Conservation (phyloP, 2,329 filamentous ascomycete genomes). For the Apiospora koreana region DNA sequence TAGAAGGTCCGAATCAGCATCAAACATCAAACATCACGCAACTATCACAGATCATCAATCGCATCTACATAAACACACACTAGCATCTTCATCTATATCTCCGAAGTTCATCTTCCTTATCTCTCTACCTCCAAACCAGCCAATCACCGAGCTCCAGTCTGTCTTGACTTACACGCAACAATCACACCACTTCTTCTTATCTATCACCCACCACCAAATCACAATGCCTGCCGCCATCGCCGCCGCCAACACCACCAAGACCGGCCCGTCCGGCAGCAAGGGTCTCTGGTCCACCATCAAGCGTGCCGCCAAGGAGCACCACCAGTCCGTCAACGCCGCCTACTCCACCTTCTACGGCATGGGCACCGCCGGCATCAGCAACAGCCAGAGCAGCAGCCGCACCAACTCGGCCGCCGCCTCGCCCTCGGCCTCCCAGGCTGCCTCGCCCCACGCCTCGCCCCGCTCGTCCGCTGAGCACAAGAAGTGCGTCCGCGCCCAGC, state of each 20-base stretch:
- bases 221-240: neutral
- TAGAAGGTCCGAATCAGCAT: constrained; percentile 6
- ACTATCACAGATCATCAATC: neutral
- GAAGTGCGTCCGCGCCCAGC: constrained; percentile 14
- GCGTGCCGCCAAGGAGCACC: constrained; percentile 17
- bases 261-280: neutral
- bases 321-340: constrained; percentile 16
- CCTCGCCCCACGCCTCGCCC: neutral
- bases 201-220: neutral
- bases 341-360: constrained; percentile 15
- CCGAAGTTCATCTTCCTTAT: constrained; percentile 7
- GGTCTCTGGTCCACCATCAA: constrained; percentile 15
- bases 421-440: neutral
- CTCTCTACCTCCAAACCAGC: neutral
- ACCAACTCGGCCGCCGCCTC: neutral
- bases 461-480: constrained; percentile 1
- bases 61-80: neutral
- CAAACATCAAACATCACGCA: neutral
- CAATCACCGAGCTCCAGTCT: neutral
- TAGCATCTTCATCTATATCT: constrained; percentile 5
- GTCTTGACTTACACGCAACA: neutral
- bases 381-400: neutral
- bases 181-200: neutral
- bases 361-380: neutral
- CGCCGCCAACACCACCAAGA: neutral